These are phyloP conservation scores for Colletotrichum nymphaeae DNA, from an alignment of 2,329 filamentous ascomycete genomes.

Conservation along the genomic window DNA sequence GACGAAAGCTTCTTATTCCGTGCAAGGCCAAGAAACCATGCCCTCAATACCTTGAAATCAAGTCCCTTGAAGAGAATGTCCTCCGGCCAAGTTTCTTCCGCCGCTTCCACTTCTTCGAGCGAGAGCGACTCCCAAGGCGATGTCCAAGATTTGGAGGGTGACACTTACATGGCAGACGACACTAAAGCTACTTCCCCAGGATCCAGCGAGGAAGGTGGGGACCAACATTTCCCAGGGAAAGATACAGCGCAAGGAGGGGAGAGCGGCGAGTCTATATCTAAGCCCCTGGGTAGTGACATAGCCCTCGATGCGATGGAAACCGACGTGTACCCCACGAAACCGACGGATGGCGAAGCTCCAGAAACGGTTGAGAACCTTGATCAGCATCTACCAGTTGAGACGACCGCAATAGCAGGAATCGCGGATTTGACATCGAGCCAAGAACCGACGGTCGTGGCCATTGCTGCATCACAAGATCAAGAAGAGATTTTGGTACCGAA, in stretches of 20 bases:
- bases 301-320: background rate
- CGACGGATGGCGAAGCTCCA: background rate
- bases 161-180: conserved; percentile 27
- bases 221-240: background rate
- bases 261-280: background rate
- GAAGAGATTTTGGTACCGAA: background rate
- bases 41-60: background rate
- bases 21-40: conserved; percentile 27
- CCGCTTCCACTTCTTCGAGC: background rate
- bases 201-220: background rate
- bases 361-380: background rate
- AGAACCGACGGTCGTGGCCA: conserved; percentile 3
- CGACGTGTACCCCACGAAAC: background rate
- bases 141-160: conserved; percentile 21
- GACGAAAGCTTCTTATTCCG: conserved; percentile 49
- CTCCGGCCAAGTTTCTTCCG: background rate
- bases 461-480: background rate
- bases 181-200: conserved; percentile 25
- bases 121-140: conserved; percentile 13
- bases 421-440: background rate
- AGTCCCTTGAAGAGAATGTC: background rate
- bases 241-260: background rate
- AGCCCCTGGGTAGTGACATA: background rate
- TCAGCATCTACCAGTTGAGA: background rate
- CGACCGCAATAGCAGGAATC: background rate